These are phyloP conservation scores for Beta lomatogona DNA, from an alignment of 179 eudicot genomes.

Conservation along the genomic window DNA sequence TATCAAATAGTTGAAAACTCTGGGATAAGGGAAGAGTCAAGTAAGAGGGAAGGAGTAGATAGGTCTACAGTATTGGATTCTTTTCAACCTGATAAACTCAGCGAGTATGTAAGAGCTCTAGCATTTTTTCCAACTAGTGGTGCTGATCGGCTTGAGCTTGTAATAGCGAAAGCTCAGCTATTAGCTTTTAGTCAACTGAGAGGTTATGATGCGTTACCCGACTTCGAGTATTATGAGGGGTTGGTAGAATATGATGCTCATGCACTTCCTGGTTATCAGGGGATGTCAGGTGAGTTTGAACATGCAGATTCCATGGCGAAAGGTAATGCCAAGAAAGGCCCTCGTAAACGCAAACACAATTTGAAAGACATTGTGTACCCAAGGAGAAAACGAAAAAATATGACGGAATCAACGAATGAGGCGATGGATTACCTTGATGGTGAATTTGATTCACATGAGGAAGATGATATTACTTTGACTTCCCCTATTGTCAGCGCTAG, in stretches of 20 bases:
- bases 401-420: slow-evolving; percentile 64
- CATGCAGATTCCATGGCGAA: slow-evolving; percentile 25
- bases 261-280: slow-evolving; percentile 18
- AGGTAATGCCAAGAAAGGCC: slow-evolving; percentile 36
- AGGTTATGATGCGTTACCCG: slow-evolving; percentile 55
- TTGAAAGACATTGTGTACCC: slow-evolving; percentile 54
- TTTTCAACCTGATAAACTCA: slow-evolving; percentile 63
- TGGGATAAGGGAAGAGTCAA: slow-evolving; percentile 69
- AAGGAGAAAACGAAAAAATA: slow-evolving; percentile 61
- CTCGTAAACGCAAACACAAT: slow-evolving; percentile 60
- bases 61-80: slow-evolving; percentile 43
- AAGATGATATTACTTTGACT: slow-evolving; percentile 35
- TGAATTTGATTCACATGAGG: slow-evolving; percentile 57
- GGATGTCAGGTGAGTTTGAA: slow-evolving; percentile 36
- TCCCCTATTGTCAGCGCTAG: slow-evolving; percentile 43
- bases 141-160: slow-evolving; percentile 58
- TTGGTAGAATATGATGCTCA: slow-evolving; percentile 46
- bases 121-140: slow-evolving; percentile 64
- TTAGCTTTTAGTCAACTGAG: slow-evolving; percentile 58
- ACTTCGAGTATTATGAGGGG: slow-evolving; percentile 50
- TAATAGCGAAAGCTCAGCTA: slow-evolving; percentile 70
- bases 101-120: slow-evolving; percentile 53
- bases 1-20: slow-evolving; percentile 71
- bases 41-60: slow-evolving; percentile 59
- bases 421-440: slow-evolving; percentile 51